Base-by-base conservation (phyloP, 2,329 filamentous ascomycete species). In the Claviceps maximensis region DNA sequence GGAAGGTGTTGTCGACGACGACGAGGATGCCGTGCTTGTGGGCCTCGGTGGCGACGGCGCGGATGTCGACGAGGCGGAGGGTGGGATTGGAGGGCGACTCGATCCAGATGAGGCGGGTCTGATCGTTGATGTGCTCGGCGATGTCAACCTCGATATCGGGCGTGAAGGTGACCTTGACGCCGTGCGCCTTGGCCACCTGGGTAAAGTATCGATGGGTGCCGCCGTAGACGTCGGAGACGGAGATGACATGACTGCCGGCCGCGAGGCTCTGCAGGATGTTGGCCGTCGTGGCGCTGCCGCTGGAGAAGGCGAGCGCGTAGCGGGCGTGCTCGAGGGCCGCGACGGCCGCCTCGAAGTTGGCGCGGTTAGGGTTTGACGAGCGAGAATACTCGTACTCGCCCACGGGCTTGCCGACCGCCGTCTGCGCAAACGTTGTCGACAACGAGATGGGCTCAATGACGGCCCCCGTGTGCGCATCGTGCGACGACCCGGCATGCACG, bases 121-220 rank as follows among this genome's bases (percentile, higher is more conserved):
- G 83, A 9, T 86, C 80, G 33, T 83, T 86, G 66, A 98, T 94
- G 72, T 97, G 80, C 60, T 84, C 79, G 59, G 80, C 79, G 60
- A 97, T 84, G 65, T 97, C 88, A 57, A 89, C 76, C 72, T 95
- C 91, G 64, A 98, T 94, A 70, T 84, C 84, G 10, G 89, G 89
- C 5, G 89, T 91, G 70, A 98, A 98, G 49, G 91, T 95, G 57
- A 97, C 93, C 61, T 86, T 82, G 52, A 98, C 89, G 63, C 91
- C 89, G 69, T 98, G 93, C 27, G 93, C 89, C 63, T 88, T 83
- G 54, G 93, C 93, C 50, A 97, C 93, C 73, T 96, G 90, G 59
- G 93, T 98, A 76, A 98, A 98, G 76, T 98, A 98, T 64, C 93
- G 81, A 74, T 98, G 93, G 44, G 93, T 98, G 61, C 93, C 93